Evolutionary conservation across 768 basidiomycete genomes (phyloP).

Genomic region (Kockovaella imperatae): DNA sequence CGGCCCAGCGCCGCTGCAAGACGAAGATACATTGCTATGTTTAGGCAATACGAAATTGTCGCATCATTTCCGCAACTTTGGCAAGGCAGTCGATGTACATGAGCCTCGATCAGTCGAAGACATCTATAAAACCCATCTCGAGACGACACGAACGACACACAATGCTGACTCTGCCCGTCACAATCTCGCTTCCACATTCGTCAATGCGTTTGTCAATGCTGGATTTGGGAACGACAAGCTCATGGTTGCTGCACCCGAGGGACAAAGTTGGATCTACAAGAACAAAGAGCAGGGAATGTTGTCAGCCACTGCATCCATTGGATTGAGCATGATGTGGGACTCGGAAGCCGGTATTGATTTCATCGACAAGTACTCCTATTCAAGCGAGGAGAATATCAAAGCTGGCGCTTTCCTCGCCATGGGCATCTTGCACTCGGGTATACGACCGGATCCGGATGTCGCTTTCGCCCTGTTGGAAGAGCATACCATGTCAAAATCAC

Average conservation of each 20-base stretch:
- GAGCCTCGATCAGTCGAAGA: slow-evolving; percentile 91
- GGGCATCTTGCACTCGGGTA: slow-evolving; percentile 79
- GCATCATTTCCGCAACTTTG: slow-evolving; percentile 76
- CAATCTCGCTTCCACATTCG: slow-evolving; percentile 92
- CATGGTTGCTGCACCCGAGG: slow-evolving; percentile 93
- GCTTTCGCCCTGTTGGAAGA: slow-evolving; percentile 84
- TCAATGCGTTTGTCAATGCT: slow-evolving; percentile 97
- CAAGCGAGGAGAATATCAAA: slow-evolving; percentile 93
- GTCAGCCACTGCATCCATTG: slow-evolving; percentile 89
- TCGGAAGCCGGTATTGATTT: slow-evolving; percentile 87
- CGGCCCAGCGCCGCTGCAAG: slow-evolving; percentile 56
- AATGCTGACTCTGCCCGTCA: slow-evolving; percentile 88
- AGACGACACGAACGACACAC: slow-evolving; percentile 70
- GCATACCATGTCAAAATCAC: slow-evolving; percentile 77
- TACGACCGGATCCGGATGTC: slow-evolving; percentile 87
- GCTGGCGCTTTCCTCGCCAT: slow-evolving; percentile 92
- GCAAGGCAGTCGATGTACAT: slow-evolving; percentile 81
- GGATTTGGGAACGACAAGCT: slow-evolving; percentile 98
- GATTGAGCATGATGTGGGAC: slow-evolving; percentile 90
- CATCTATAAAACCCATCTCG: slow-evolving; percentile 93
- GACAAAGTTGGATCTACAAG: slow-evolving; percentile 98
- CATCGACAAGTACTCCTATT: slow-evolving; percentile 96
- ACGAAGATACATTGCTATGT: slow-evolving; percentile 75
- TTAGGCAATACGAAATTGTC: slow-evolving; percentile 80
- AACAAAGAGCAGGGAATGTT: slow-evolving; percentile 99